A percentile compares a stretch with the other conserved stretches of the same genome.
Evolutionary conservation across 2,329 filamentous ascomycete genomes (phyloP).

Genomic region (Hypoxylon rubiginosum): DNA sequence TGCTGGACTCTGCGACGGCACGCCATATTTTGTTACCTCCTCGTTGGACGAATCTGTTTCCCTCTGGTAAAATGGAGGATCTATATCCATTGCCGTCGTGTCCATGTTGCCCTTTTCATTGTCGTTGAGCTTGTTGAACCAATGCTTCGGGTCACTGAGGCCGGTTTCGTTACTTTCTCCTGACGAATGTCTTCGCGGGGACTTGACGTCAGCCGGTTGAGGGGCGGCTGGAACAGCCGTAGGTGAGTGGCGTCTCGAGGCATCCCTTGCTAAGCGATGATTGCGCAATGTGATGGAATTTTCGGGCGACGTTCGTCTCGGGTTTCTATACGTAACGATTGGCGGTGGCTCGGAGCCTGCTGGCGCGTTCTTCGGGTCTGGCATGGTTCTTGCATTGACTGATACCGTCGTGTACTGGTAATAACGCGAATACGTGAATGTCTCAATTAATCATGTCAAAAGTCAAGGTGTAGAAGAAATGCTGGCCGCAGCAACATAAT

Average conservation of each 20-base stretch:
- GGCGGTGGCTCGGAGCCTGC: constrained; percentile 42
- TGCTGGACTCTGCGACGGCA: constrained; percentile 45
- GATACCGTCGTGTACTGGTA: constrained; percentile 35
- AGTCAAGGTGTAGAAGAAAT: constrained; percentile 11
- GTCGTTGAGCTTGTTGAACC: constrained; percentile 68
- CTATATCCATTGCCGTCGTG: constrained; percentile 64
- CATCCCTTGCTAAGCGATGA: constrained; percentile 62
- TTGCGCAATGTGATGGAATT: constrained; percentile 63
- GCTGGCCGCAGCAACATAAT: constrained; percentile 24
- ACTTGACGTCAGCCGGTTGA: constrained; percentile 33
- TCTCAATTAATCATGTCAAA: constrained; percentile 35
- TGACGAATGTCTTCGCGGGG: constrained; percentile 59
- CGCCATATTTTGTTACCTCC: constrained; percentile 49
- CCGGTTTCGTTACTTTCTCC: constrained; percentile 64
- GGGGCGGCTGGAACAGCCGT: constrained; percentile 25
- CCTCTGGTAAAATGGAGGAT: constrained; percentile 69
- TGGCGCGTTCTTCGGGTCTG: constrained; percentile 45
- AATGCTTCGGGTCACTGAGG: constrained; percentile 64
- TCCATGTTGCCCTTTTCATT: constrained; percentile 62
- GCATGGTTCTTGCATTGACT: constrained; percentile 43
- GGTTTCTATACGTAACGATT: constrained; percentile 48
- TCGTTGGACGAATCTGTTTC: constrained; percentile 67
- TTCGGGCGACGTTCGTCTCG: constrained; percentile 58
- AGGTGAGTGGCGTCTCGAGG: constrained; percentile 45
- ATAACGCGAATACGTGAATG: not conserved